A percentile compares a stretch with the other conserved stretches of the same genome.
Evolutionary conservation across 2,329 filamentous ascomycete species (phyloP).

Genomic region (Bimuria novae-zelandiae): DNA sequence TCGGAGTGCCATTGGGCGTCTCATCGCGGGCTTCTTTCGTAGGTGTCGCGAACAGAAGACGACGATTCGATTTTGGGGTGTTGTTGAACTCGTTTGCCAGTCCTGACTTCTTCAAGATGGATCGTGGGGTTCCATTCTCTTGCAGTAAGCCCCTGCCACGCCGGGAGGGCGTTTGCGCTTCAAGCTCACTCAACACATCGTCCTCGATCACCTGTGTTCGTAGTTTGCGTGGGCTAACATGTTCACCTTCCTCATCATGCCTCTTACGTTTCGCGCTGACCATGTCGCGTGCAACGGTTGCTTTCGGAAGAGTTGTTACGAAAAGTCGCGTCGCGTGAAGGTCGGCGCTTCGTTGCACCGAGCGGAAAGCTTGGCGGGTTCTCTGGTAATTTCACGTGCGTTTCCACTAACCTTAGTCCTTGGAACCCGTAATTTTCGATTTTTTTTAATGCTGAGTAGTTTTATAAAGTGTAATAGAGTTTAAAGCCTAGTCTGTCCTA

Average conservation of each 20-base stretch:
- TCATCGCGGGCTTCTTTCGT: constrained; percentile 43
- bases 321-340: constrained; percentile 20
- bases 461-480: too few relatives aligned
- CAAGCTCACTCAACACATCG: constrained; percentile 22
- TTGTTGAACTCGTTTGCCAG: constrained; percentile 24
- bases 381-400: too few relatives aligned
- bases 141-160: constrained; percentile 25
- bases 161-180: constrained; percentile 39
- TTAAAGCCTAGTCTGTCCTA: too few relatives aligned
- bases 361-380: constrained; percentile 11
- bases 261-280: constrained; percentile 39
- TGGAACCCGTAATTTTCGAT: too few relatives aligned
- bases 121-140: constrained; percentile 38
- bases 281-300: constrained; percentile 23
- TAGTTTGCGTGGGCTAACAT: constrained; percentile 32
- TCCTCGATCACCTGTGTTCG: constrained; percentile 21
- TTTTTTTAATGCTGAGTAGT: too few relatives aligned
- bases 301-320: constrained; percentile 21
- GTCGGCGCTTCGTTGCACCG: constrained; percentile 7
- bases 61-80: constrained; percentile 52
- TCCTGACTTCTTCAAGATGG: constrained; percentile 40
- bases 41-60: constrained; percentile 53
- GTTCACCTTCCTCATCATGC: constrained; percentile 24
- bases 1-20: constrained; percentile 58
- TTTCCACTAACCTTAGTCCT: too few relatives aligned